Evolutionary conservation across 176 grass and related monocot species (phyloP).

Genomic region (Carex scoparia): DNA sequence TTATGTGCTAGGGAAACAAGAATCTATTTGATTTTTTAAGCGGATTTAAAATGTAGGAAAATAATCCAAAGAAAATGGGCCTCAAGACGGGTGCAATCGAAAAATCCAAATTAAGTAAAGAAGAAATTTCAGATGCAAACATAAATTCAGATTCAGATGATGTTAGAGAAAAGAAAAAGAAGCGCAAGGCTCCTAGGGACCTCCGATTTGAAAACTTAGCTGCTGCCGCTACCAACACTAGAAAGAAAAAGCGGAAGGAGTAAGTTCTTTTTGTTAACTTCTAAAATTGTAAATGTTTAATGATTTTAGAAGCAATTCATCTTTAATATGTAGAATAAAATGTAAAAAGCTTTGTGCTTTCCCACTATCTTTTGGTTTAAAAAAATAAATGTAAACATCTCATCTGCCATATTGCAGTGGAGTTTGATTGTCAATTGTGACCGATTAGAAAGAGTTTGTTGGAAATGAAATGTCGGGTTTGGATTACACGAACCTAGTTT

Average conservation of each 20-base stretch:
- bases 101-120: constrained; percentile 20
- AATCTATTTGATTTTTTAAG: background rate
- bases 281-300: background rate
- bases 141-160: constrained; percentile 24
- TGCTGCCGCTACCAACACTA: constrained; percentile 31
- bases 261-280: constrained; percentile 29
- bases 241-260: constrained; percentile 89
- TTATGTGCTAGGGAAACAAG: background rate
- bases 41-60: constrained; percentile 31
- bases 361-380: background rate
- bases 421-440: background rate
- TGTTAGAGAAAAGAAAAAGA: constrained; percentile 24
- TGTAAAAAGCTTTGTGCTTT: background rate
- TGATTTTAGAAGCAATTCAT: background rate
- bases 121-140: constrained; percentile 22
- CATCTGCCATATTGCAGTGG: background rate
- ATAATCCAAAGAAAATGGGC: constrained; percentile 7
- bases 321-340: background rate
- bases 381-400: background rate
- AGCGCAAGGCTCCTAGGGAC: constrained; percentile 38
- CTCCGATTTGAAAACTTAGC: constrained; percentile 78
- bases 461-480: background rate
- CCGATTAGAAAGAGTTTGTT: background rate
- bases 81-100: background rate
- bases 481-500: background rate